phyloP scores from a whole-genome alignment of 768 basidiomycete species.

The Coprinopsis cinerea region DNA sequence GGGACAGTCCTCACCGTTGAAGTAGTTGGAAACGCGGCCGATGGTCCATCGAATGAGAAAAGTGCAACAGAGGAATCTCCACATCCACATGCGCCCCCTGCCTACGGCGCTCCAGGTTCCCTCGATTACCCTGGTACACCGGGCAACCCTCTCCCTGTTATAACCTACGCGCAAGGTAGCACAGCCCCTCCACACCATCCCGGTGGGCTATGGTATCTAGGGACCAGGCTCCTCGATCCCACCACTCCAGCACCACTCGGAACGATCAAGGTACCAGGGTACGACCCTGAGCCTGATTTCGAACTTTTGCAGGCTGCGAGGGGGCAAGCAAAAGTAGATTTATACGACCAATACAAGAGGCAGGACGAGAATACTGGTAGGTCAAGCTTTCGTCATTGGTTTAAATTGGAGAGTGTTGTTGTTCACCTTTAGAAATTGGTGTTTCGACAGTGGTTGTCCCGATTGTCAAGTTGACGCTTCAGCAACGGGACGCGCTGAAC shows the following conservation, averaged over 20 bases:
- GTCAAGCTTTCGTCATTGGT: slow-evolving; percentile 9
- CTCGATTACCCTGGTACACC: too few relatives aligned
- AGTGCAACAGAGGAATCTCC: too few relatives aligned
- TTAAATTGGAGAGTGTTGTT: not conserved
- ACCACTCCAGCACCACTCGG: slow-evolving; percentile 18
- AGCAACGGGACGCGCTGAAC: slow-evolving; percentile 31
- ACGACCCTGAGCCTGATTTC: slow-evolving; percentile 26
- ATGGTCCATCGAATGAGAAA: too few relatives aligned
- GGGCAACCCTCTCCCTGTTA: too few relatives aligned
- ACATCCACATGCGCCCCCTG: too few relatives aligned
- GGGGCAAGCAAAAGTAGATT: slow-evolving; percentile 17
- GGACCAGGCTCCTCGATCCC: slow-evolving; percentile 24
- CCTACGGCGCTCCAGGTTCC: too few relatives aligned
- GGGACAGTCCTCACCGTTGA: too few relatives aligned
- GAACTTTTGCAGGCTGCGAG: slow-evolving; percentile 25
- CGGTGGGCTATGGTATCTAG: slow-evolving; percentile 25
- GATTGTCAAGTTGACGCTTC: slow-evolving; percentile 24
- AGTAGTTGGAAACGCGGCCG: too few relatives aligned
- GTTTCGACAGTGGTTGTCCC: slow-evolving; percentile 24
- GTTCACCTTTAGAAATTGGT: not conserved
- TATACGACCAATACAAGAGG: slow-evolving; percentile 3
- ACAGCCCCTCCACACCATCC: too few relatives aligned
- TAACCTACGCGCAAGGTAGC: too few relatives aligned
- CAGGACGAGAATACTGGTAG: slow-evolving; percentile 26
- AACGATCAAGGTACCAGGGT: slow-evolving; percentile 25